Evolutionary conservation across 371 early-diverging fungal species (phyloP).

Genomic region (Phascolomyces articulosus): DNA sequence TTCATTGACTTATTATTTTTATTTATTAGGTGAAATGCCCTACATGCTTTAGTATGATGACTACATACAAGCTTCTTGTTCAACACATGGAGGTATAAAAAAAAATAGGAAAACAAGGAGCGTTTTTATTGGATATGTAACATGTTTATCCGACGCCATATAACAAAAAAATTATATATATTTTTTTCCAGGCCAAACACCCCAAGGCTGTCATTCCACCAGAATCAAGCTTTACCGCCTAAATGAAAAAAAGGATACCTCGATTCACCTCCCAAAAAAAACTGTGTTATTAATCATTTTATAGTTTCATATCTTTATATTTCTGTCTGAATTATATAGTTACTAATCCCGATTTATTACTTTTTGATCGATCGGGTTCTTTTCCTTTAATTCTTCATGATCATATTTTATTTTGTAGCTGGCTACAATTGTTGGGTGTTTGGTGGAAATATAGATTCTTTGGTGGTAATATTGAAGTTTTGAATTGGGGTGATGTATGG

Average conservation of each 20-base stretch:
- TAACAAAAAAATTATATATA: no score
- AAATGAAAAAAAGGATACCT: not conserved
- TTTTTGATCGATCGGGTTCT: no score
- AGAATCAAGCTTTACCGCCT: conserved; percentile 31
- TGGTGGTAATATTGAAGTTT: no score
- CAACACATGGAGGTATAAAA: conserved; percentile 71
- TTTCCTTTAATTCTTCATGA: no score
- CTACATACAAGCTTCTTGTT: conserved; percentile 61
- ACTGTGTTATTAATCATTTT: not conserved
- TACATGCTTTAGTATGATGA: conserved; percentile 40
- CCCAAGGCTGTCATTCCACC: conserved; percentile 57
- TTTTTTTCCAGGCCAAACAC: conserved; percentile 56
- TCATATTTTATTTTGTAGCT: no score
- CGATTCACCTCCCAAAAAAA: no score
- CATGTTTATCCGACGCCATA: not conserved
- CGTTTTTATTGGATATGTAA: not conserved
- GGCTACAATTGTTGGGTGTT: no score
- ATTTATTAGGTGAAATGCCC: conserved; percentile 42
- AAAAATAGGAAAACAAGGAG: no score
- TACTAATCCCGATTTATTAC: no score
- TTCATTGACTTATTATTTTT: not conserved
- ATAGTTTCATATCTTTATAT: not conserved
- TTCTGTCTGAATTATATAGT: no score
- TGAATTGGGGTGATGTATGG: no score
- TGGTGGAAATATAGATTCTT: no score